phyloP scores from a whole-genome alignment of 352 stramenopile genomes.

The Globisporangium alternatum region DNA sequence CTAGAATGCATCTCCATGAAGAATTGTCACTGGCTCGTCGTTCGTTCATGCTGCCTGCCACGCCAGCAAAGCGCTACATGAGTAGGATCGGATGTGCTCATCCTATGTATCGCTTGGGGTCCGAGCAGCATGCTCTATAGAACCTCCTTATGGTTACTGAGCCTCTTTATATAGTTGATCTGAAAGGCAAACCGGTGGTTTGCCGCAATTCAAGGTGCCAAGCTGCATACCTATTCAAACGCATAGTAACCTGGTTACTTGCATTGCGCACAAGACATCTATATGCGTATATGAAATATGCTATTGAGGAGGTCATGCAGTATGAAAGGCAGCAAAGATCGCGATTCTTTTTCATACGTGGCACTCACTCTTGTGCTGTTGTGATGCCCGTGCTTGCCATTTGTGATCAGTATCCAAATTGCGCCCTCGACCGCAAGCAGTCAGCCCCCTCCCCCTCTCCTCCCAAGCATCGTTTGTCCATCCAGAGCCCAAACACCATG shows the following conservation, averaged over 20 bases:
- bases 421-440: constrained; percentile 3
- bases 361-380: not conserved
- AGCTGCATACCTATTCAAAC: not conserved
- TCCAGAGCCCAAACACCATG: constrained; percentile 29
- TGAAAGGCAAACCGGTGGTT: no score
- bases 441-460: not conserved
- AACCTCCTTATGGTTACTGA: no score
- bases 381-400: not conserved
- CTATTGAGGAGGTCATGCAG: not conserved
- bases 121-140: no score
- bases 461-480: not conserved
- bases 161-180: no score
- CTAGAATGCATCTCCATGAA: not conserved
- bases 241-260: not conserved
- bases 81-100: no score
- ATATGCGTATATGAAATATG: not conserved
- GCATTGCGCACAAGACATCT: not conserved
- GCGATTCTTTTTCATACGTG: constrained; percentile 7
- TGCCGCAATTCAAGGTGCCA: not conserved
- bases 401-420: constrained; percentile 11
- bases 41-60: no score
- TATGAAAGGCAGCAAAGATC: not conserved
- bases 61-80: no score
- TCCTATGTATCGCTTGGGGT: no score
- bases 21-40: no score